Evolutionary conservation across 2,329 filamentous ascomycete genomes (phyloP).

Genomic region (Dactylella cylindrospora): DNA sequence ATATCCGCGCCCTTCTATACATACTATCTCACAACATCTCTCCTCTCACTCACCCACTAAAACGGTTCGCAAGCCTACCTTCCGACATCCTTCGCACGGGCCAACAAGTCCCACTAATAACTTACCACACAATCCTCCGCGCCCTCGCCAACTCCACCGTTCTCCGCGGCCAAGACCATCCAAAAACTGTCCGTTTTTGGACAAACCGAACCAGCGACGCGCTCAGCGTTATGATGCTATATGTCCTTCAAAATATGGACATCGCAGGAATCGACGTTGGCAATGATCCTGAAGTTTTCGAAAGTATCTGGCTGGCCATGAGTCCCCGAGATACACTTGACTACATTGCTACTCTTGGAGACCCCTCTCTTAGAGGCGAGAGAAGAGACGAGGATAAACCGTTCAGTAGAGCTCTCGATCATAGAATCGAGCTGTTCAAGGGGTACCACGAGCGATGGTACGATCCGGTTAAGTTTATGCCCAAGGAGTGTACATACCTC

Average conservation of each 20-base stretch:
- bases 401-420: slow-evolving; percentile 30
- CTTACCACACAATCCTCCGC: slow-evolving; percentile 45
- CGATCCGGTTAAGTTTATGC: slow-evolving; percentile 23
- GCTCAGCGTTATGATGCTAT: slow-evolving; percentile 15
- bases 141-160: slow-evolving; percentile 41
- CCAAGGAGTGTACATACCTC: slow-evolving; percentile 20
- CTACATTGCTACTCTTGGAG: slow-evolving; percentile 19
- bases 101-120: slow-evolving; percentile 27
- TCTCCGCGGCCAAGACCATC: slow-evolving; percentile 17
- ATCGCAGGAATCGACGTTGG: slow-evolving; percentile 32
- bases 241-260: slow-evolving; percentile 34
- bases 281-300: slow-evolving; percentile 33
- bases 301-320: slow-evolving; percentile 36
- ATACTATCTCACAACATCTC: slow-evolving; percentile 29
- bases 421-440: slow-evolving; percentile 22
- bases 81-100: slow-evolving; percentile 8
- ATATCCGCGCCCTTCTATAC: slow-evolving; percentile 43
- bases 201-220: slow-evolving; percentile 35
- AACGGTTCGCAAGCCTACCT: slow-evolving; percentile 9
- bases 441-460: slow-evolving; percentile 29
- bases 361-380: slow-evolving; percentile 3
- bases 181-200: slow-evolving; percentile 25
- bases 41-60: slow-evolving; percentile 20
- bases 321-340: slow-evolving; percentile 24
- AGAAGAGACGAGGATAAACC: slow-evolving; percentile 5